Percentiles rank a stretch among this genome's conserved stretches.
These are phyloP conservation scores for Domatiomyces catenatus DNA, from an alignment of 2,329 filamentous ascomycete genomes.

Conservation along the genomic window DNA sequence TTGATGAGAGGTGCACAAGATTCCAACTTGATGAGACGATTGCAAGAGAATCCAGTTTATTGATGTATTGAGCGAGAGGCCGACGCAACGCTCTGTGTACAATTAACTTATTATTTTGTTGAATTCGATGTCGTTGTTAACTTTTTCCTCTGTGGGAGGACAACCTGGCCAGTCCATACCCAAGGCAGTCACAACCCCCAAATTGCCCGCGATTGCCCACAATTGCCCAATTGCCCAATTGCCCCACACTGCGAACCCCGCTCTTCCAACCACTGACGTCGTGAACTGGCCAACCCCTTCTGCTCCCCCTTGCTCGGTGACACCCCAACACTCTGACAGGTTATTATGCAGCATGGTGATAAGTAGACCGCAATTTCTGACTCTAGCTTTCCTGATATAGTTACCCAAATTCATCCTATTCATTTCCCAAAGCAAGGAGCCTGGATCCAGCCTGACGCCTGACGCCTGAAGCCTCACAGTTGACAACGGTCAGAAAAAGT, in stretches of 20 bases:
- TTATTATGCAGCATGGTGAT: not conserved
- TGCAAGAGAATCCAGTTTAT: not conserved
- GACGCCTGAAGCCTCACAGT: no score
- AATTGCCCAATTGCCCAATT: not conserved
- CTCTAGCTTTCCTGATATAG: not conserved
- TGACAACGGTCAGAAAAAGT: not conserved
- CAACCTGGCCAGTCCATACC: no score
- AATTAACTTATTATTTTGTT: no score
- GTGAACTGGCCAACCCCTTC: not conserved
- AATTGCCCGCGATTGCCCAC: no score
- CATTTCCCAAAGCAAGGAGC: not conserved
- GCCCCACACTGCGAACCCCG: not conserved
- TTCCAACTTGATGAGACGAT: no score
- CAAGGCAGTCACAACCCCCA: no score
- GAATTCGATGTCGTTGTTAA: no score
- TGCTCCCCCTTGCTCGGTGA: not conserved
- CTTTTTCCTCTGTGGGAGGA: no score
- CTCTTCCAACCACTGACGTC: not conserved
- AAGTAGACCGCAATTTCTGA: not conserved
- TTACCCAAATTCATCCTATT: not conserved
- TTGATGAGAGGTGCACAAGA: constrained; percentile 4
- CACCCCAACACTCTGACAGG: not conserved
- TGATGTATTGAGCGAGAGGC: no score
- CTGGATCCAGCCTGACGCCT: no score
- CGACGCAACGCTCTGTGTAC: no score